A percentile compares a stretch with the other conserved stretches of the same genome.
These are phyloP conservation scores for Orbilia ellipsospora DNA, from an alignment of 2,329 filamentous ascomycete genomes.

Conservation along the genomic window DNA sequence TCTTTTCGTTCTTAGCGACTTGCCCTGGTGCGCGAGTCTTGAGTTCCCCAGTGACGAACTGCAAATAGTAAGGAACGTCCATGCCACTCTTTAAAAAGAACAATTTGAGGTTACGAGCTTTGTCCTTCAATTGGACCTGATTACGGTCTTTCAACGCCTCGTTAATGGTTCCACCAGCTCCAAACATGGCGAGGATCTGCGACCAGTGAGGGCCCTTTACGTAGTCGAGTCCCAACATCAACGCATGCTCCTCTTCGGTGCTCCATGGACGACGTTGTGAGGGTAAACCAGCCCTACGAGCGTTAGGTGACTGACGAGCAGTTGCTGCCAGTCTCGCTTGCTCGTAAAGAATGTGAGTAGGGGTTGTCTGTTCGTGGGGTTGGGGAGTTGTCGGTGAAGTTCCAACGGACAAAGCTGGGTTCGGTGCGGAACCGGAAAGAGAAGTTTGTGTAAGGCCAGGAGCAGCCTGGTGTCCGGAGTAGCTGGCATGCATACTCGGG, in stretches of 20 bases:
- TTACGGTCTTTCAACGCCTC: constrained; percentile 88
- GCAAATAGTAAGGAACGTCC: constrained; percentile 87
- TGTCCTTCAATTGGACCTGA: constrained; percentile 92
- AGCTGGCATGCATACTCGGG: constrained; percentile 38
- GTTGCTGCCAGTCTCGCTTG: constrained; percentile 69
- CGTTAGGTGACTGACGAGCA: constrained; percentile 68
- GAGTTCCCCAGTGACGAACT: constrained; percentile 87
- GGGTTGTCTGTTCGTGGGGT: constrained; percentile 62
- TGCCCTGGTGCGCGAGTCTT: constrained; percentile 84
- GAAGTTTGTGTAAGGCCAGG: constrained; percentile 48
- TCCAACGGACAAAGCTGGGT: constrained; percentile 39
- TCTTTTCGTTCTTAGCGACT: constrained; percentile 71
- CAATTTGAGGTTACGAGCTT: constrained; percentile 86
- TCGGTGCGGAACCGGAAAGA: constrained; percentile 40
- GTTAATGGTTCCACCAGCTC: constrained; percentile 79
- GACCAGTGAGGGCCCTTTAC: constrained; percentile 95
- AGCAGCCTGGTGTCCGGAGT: constrained; percentile 26
- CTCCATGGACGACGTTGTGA: constrained; percentile 82
- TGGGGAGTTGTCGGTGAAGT: constrained; percentile 54
- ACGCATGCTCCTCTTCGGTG: constrained; percentile 85
- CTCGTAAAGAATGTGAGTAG: constrained; percentile 71
- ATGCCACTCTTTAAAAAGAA: constrained; percentile 93
- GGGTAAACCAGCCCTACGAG: constrained; percentile 67
- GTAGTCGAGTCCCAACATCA: constrained; percentile 87
- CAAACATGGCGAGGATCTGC: constrained; percentile 86